Percentiles rank a stretch among this genome's conserved stretches.
Evolutionary conservation across 106 monocot genomes (phyloP).

Genomic region (Dioscorea zingiberensis): DNA sequence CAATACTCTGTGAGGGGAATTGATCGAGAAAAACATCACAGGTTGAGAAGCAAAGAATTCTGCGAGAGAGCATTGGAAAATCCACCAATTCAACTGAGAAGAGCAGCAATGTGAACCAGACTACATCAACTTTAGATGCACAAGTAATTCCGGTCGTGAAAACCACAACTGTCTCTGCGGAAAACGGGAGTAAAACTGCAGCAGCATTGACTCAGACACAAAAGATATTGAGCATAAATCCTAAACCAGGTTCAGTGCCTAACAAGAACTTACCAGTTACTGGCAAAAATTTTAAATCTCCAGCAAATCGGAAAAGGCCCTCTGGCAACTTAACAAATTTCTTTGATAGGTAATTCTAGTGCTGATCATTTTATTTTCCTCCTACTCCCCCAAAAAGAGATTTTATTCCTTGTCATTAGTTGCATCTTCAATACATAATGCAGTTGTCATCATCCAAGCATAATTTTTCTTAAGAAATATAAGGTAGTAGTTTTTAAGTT

Average conservation of each 20-base stretch:
- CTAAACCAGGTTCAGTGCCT: slow-evolving; percentile 6
- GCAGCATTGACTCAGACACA: slow-evolving; percentile 3
- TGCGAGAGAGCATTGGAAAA: slow-evolving; percentile 48
- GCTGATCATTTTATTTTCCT: too few relatives aligned
- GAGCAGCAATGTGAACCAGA: slow-evolving; percentile 4
- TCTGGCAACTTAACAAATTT: slow-evolving; percentile 29
- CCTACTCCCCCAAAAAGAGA: too few relatives aligned
- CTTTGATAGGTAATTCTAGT: slow-evolving; percentile 66
- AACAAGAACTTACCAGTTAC: slow-evolving; percentile 6
- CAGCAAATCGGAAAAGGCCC: slow-evolving; percentile 19
- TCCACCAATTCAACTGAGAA: slow-evolving; percentile 13
- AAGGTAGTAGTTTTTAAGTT: too few relatives aligned
- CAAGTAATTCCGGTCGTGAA: not conserved
- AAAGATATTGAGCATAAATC: not conserved
- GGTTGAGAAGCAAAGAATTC: slow-evolving; percentile 75
- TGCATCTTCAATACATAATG: too few relatives aligned
- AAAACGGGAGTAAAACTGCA: slow-evolving; percentile 4
- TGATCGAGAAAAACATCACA: slow-evolving; percentile 7
- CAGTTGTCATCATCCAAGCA: too few relatives aligned
- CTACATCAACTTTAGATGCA: slow-evolving; percentile 1
- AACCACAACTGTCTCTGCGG: slow-evolving; percentile 8
- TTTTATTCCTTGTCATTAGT: too few relatives aligned
- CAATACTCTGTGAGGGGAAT: too few relatives aligned
- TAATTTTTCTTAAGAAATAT: too few relatives aligned
- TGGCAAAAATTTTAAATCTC: slow-evolving; percentile 13